These are phyloP conservation scores for Phytomonas francai DNA, from an alignment of 208 protist genomes.

Conservation along the genomic window DNA sequence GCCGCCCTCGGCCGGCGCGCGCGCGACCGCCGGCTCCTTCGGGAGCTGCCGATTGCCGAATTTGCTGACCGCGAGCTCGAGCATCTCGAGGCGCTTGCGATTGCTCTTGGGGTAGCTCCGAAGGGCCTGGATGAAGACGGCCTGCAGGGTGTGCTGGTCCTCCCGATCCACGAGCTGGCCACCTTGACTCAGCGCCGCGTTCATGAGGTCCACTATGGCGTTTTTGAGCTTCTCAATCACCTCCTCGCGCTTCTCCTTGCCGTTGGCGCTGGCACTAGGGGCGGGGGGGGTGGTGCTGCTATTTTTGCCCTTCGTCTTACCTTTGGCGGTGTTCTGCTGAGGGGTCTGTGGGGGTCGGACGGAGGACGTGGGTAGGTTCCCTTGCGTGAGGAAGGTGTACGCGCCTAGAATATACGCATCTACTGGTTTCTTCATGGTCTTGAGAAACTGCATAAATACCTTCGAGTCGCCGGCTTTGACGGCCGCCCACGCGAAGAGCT, in stretches of 20 bases:
- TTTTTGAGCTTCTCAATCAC: conserved; percentile 58
- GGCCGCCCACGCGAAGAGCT: conserved; percentile 78
- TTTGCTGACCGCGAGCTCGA: conserved; percentile 63
- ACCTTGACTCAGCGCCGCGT: conserved; percentile 78
- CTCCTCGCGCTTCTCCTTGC: conserved; percentile 43
- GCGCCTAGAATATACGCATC: conserved; percentile 81
- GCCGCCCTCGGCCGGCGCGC: background rate
- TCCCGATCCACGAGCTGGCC: conserved; percentile 83
- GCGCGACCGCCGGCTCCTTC: conserved; percentile 20
- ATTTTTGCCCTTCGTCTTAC: conserved; percentile 27
- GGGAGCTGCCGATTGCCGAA: conserved; percentile 54
- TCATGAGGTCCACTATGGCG: conserved; percentile 83
- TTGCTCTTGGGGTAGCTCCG: conserved; percentile 63
- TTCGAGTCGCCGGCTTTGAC: conserved; percentile 61
- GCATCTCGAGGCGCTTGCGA: conserved; percentile 78
- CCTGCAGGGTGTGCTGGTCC: conserved; percentile 81
- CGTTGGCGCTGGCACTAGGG: conserved; percentile 10
- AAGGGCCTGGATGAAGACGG: conserved; percentile 66
- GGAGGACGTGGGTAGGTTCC: conserved; percentile 12
- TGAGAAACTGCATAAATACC: conserved; percentile 82
- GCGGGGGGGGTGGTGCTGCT: background rate
- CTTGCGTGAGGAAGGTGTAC: conserved; percentile 64
- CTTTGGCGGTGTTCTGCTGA: conserved; percentile 7
- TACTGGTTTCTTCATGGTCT: conserved; percentile 88
- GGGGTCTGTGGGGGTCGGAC: background rate